These are phyloP conservation scores for Sporodiniella umbellata DNA, from an alignment of 371 early-diverging fungal species.

Conservation along the genomic window DNA sequence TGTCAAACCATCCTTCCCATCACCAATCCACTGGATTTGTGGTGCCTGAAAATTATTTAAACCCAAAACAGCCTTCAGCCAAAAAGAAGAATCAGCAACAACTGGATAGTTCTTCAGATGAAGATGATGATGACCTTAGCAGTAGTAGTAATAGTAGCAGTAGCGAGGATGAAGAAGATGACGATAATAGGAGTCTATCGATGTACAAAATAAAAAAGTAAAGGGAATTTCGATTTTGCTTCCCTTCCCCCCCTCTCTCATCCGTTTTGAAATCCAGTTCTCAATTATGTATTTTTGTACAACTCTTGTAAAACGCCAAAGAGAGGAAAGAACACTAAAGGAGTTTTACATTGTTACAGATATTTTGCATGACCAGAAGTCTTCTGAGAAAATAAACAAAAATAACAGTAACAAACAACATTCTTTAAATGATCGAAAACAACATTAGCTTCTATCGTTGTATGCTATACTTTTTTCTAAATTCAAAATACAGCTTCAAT, in stretches of 20 bases:
- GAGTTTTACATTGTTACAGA: no score
- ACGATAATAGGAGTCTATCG: constrained; percentile 29
- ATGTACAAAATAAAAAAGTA: constrained; percentile 17
- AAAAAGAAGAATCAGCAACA: background rate
- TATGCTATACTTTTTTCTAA: no score
- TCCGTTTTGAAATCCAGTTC: no score
- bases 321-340: background rate
- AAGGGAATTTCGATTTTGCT: no score
- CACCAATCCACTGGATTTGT: constrained; percentile 38
- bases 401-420: background rate
- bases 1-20: constrained; percentile 2
- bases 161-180: constrained; percentile 17
- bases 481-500: no score
- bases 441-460: no score
- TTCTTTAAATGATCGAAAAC: no score
- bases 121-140: constrained; percentile 5
- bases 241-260: no score
- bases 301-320: no score
- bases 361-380: no score
- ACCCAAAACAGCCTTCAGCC: constrained; percentile 5
- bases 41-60: constrained; percentile 40
- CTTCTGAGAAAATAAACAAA: background rate
- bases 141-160: background rate
- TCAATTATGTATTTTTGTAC: no score
- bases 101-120: constrained; percentile 17